Base-by-base conservation (phyloP, 2,329 filamentous ascomycete species). In the Zymoseptoria tritici region DNA sequence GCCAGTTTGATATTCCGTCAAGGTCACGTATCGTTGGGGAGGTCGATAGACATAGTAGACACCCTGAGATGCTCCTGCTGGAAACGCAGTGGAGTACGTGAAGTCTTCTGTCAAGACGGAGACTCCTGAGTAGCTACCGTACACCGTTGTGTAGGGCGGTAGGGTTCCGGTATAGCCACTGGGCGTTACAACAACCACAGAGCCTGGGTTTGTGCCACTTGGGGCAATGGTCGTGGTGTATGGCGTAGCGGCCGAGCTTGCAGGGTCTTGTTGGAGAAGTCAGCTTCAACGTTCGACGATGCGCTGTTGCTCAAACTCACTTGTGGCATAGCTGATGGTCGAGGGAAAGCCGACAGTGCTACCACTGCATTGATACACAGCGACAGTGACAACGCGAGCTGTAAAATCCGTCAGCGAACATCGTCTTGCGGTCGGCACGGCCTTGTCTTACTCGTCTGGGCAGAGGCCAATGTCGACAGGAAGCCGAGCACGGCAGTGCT, bases 351-450 rank as follows among this genome's bases (percentile, higher is more conserved):
- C 58, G 49, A 63, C 46, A 11, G 59, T 49, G 7, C 52, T 52
- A 31, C 59, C 61, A 46, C 59, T 56, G 11, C 56, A 60, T 31
- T 59, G 52, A 36, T 59, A 53, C n/a, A 63, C 54, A 19, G 60
- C 52, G 54, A 63, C 61, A 3, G 61, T 63, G n/a, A 63, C 61
- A 16, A 63, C 59, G 42, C 61, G 58, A 21, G 53, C 61, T 63
- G 55, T 21, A 42, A 11, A 29, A 9, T 9, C 19, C 8, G 51
- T 60, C 55, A 61, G 59, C 46, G 36, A 52, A 21, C 19, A 2
- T 9, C 22, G 49, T 50, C 13, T 21, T n/a, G 13, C 11, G 19
- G 22, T 53, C 7, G 19, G 20, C n/a, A 4, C 19, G 2, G 8
- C 52, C 52, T 49, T 52, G 54, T 19, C 55, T 55, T 49, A 52